Evolutionary conservation across 768 basidiomycete genomes (phyloP), one percentile per base, ranked within the genome.

Genomic region (Clavaria fumosa): DNA sequence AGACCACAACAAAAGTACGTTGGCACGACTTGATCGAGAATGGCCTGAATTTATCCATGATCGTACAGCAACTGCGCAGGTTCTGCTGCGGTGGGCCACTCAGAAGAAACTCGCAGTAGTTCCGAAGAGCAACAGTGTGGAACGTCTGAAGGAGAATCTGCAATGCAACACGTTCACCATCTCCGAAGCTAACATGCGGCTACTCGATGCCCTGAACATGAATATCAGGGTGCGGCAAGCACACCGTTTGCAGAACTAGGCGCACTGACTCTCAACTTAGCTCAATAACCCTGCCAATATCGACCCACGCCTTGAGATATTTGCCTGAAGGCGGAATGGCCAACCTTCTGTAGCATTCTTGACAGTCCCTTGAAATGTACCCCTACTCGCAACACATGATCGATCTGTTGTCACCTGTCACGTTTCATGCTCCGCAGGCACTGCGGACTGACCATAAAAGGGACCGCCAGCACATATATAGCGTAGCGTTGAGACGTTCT

Each of bases 261-360:
- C 12, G 5, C 7, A 20, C 18, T 48, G 41, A 50, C 37, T 21
- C 32, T 38, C 21, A 28, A 18, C 31, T 22, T 39, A 81, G 78
- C 48, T 81, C 50, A 83, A 83, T 55, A 60, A 85, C 54, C 82
- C 82, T 5, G 67, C 54, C 24, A 70, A 70, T 15, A 75, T 82
- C 27, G 75, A 83, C 45, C 59, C 69, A 38, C 66, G 72, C 23
- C 50, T 83, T 40, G 69, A 59, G 5, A 80, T 85, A 47, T 85
- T 82, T 52, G 80, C 77, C 20, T 84, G 58, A 67, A n/a, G n/a
- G n/a, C n/a, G n/a, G n/a, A n/a, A n/a, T n/a, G n/a, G n/a, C n/a
- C n/a, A n/a, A n/a, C n/a, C n/a, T n/a, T n/a, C n/a, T n/a, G n/a
- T n/a, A n/a, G n/a, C n/a, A n/a, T n/a, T n/a, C n/a, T n/a, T n/a